Percentiles rank a stretch among this genome's conserved stretches.
phyloP scores from a whole-genome alignment of 1,284 basidiomycete species.

The Phenoliferia sp. region DNA sequence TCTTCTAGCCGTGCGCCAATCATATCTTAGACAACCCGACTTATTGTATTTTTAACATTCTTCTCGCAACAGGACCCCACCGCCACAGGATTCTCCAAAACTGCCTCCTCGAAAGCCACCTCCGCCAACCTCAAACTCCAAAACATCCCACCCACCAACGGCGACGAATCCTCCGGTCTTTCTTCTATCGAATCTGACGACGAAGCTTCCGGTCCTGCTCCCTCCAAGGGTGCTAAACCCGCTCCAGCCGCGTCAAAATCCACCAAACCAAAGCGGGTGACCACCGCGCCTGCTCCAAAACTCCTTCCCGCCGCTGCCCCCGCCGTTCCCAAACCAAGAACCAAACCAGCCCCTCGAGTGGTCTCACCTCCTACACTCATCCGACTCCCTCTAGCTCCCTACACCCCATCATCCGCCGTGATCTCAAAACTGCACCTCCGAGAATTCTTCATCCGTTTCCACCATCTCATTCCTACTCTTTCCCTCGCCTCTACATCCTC shows the following conservation, averaged over 20 bases:
- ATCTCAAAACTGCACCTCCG: slow-evolving; percentile 7
- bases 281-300: not conserved
- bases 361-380: not conserved
- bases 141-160: too few relatives aligned
- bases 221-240: not conserved
- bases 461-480: slow-evolving; percentile 7
- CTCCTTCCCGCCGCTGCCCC: not conserved
- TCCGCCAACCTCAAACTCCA: not conserved
- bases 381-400: not conserved
- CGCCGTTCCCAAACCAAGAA: not conserved
- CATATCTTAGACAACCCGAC: too few relatives aligned
- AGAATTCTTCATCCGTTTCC: slow-evolving; percentile 21
- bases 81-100: not conserved
- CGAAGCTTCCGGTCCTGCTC: not conserved
- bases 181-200: not conserved
- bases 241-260: not conserved
- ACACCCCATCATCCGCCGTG: not conserved
- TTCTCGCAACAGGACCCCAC: too few relatives aligned
- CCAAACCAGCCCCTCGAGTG: not conserved
- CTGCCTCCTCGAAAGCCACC: not conserved
- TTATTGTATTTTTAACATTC: too few relatives aligned
- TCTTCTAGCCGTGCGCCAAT: too few relatives aligned
- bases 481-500: not conserved
- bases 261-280: not conserved
- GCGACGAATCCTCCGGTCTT: not conserved